These are phyloP conservation scores for Penicillium sp. DNA, from an alignment of 2,329 filamentous ascomycete species.

Conservation along the genomic window DNA sequence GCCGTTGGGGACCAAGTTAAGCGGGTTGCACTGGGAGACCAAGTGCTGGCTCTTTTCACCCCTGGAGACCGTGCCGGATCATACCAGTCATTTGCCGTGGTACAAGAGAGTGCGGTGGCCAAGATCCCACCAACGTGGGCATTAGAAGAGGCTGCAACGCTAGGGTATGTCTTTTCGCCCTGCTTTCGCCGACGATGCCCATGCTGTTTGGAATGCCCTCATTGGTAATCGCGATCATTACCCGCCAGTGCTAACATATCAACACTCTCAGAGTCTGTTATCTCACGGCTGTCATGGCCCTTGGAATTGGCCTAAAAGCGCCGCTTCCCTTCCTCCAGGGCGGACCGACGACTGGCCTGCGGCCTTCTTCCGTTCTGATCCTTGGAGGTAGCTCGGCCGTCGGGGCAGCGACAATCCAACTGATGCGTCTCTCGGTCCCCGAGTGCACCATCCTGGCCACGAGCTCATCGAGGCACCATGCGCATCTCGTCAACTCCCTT, in stretches of 20 bases:
- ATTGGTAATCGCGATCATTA: too few relatives aligned
- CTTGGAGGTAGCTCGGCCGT: conserved; percentile 38
- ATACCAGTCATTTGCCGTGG: conserved; percentile 4
- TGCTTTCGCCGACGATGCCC: background rate
- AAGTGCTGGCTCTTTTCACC: conserved; percentile 3
- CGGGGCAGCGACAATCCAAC: conserved; percentile 36
- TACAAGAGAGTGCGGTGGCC: conserved; percentile 5
- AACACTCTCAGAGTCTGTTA: conserved; percentile 4
- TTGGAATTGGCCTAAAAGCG: conserved; percentile 6
- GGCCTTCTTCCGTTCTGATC: conserved; percentile 32
- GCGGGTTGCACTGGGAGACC: background rate
- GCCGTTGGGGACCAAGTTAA: conserved; percentile 31
- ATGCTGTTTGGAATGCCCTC: too few relatives aligned
- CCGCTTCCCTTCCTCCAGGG: conserved; percentile 14
- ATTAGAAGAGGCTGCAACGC: conserved; percentile 5
- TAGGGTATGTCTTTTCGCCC: conserved; percentile 5
- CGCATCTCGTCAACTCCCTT: background rate
- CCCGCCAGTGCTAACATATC: too few relatives aligned
- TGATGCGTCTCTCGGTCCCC: conserved; percentile 35
- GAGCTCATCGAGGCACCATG: conserved; percentile 23
- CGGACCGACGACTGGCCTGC: conserved; percentile 23
- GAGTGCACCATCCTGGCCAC: conserved; percentile 31
- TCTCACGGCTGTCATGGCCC: conserved; percentile 10
- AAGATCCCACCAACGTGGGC: conserved; percentile 6
- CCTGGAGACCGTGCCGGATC: conserved; percentile 7